Base-by-base conservation (phyloP, 768 basidiomycete genomes). In the Hygrocybe punicea region DNA sequence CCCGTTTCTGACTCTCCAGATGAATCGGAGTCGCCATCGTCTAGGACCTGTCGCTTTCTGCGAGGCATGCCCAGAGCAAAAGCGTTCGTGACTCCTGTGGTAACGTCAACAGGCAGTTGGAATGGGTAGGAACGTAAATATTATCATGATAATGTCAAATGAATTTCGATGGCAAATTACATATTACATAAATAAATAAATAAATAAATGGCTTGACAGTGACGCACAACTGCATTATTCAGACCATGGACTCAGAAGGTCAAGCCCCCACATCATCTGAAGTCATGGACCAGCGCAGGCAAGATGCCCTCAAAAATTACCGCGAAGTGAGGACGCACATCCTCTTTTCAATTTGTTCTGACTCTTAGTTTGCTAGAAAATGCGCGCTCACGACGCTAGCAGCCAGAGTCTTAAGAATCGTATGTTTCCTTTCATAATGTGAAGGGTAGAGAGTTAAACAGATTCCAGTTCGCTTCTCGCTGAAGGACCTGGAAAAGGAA, bases 321-420 rank as follows among this genome's bases (percentile, higher is more conserved):
- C 80, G 91, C 58, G 88, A 89, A 58, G 91, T 90, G 61, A 23
- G 73, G 64, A 14, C 48, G 21, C n/a, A 11, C 3, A 1, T 42
- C 48, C 9, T 14, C 2, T 10, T 45, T 10, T 40, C 48, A 40
- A 16, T 5, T 21, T 11, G 16, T 7, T 52, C 19, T 58, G 48
- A 36, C 54, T 67, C 48, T 55, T 65, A 53, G 42, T 52, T 23
- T 21, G 58, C 17, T 65, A 98, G 96, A 99, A 98, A 92, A 86
- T 98, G 82, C 86, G 85, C 62, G 84, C 85, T 59, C 97, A 99
- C 71, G 92, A 96, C 76, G 76, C 79, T 49, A 89, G 85, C 62
- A 90, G 91, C 65, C 86, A 92, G 65, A 89, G 80, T 67, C 78
- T 99, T 63, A 98, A 97, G 84, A 92, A 86, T 63, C 77, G 96